Evolutionary conservation across 176 grass and related monocot genomes (phyloP).

Genomic region (Themeda triandra): DNA sequence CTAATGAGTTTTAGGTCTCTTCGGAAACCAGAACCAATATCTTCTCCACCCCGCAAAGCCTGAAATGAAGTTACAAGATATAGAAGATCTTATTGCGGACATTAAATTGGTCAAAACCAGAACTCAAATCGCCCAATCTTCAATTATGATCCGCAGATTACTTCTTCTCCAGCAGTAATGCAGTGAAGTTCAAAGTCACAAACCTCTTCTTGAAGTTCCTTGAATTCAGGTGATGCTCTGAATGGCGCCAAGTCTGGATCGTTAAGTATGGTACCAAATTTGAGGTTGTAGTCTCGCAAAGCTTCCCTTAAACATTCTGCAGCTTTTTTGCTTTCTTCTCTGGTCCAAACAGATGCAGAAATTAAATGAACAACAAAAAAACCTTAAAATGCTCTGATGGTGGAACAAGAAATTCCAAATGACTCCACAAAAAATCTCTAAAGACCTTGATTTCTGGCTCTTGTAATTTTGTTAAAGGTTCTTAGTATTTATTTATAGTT

Average conservation of each 20-base stretch:
- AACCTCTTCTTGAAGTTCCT: slow-evolving; percentile 95
- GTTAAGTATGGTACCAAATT: slow-evolving; percentile 91
- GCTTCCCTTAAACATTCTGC: slow-evolving; percentile 76
- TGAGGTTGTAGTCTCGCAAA: slow-evolving; percentile 90
- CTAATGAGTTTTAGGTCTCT: slow-evolving; percentile 97
- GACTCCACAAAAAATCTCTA: not conserved
- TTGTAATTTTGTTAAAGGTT: not conserved
- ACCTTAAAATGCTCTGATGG: not conserved
- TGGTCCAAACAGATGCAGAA: slow-evolving; percentile 43
- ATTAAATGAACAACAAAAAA: slow-evolving; percentile 13
- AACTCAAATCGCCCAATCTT: not conserved
- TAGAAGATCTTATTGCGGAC: slow-evolving; percentile 4
- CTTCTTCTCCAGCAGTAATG: slow-evolving; percentile 9
- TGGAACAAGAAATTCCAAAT: slow-evolving; percentile 5
- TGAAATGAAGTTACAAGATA: slow-evolving; percentile 29
- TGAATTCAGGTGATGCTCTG: slow-evolving; percentile 86
- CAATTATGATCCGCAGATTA: slow-evolving; percentile 5
- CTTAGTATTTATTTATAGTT: not conserved
- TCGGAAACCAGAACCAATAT: slow-evolving; percentile 84
- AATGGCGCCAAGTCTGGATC: slow-evolving; percentile 89
- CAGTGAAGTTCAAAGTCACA: slow-evolving; percentile 16
- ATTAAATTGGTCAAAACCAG: not conserved
- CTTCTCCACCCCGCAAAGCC: slow-evolving; percentile 85
- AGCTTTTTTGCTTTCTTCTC: slow-evolving; percentile 84
- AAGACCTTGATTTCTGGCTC: not conserved